phyloP scores from a whole-genome alignment of 768 basidiomycete genomes.

The Coprinopsis cinerea region DNA sequence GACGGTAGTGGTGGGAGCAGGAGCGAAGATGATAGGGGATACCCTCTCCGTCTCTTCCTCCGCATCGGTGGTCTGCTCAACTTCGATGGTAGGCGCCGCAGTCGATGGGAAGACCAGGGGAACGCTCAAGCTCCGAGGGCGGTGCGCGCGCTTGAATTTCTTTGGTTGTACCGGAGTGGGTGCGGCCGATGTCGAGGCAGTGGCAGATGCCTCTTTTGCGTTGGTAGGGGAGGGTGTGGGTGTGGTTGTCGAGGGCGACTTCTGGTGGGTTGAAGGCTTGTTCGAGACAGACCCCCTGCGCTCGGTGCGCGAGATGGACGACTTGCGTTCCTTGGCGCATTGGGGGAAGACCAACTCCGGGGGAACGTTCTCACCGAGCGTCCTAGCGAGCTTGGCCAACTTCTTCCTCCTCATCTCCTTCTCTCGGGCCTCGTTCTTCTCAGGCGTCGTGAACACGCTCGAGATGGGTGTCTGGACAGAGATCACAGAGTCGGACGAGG shows the following conservation, averaged over 20 bases:
- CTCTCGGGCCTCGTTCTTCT: conserved; percentile 11
- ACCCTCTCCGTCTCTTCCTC: background rate
- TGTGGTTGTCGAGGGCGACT: background rate
- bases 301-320: conserved; percentile 3
- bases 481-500: background rate
- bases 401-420: conserved; percentile 34
- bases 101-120: conserved; percentile 1
- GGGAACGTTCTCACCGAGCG: conserved; percentile 55
- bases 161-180: background rate
- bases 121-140: conserved; percentile 14
- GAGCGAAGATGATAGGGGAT: background rate
- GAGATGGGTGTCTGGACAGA: conserved; percentile 1
- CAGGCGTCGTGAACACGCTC: background rate
- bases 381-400: conserved; percentile 53
- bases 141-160: conserved; percentile 8
- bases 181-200: background rate
- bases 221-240: background rate
- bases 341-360: conserved; percentile 41
- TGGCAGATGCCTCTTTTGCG: no score
- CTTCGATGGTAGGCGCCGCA: background rate
- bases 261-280: background rate
- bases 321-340: background rate
- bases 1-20: conserved; percentile 2
- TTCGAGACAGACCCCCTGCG: background rate
- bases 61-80: conserved; percentile 1